A percentile compares a stretch with the other conserved stretches of the same genome.
Conservation (phyloP, 116 monocot genomes). For the Iris pallida region DNA sequence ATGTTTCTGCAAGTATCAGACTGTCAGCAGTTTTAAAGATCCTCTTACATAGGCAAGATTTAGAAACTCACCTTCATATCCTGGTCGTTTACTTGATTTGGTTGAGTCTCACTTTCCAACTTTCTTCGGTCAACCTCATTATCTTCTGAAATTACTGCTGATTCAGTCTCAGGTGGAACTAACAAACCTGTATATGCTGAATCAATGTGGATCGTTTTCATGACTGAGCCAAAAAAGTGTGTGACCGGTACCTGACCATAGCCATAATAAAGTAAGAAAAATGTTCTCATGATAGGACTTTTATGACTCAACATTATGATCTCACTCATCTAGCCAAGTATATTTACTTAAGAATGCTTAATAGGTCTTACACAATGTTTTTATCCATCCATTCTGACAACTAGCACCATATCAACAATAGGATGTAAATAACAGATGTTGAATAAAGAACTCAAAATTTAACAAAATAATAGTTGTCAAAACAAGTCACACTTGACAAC, state of each 20-base stretch:
- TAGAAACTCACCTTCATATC: conserved; percentile 28
- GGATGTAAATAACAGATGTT: no score
- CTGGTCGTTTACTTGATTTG: neutral
- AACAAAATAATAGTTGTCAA: no score
- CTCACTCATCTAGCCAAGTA: neutral
- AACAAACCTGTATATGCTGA: conserved; percentile 42
- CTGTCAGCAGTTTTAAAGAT: conserved; percentile 15
- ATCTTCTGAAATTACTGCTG: conserved; percentile 8
- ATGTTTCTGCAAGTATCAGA: conserved; percentile 30
- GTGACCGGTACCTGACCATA: conserved; percentile 79
- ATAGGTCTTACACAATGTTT: no score
- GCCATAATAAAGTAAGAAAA: neutral
- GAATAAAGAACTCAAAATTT: no score
- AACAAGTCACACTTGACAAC: no score
- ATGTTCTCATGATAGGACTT: neutral
- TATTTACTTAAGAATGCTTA: neutral
- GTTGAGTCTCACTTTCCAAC: conserved; percentile 12
- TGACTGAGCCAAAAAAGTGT: conserved; percentile 96
- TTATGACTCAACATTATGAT: neutral
- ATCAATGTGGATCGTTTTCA: conserved; percentile 87
- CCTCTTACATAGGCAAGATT: neutral
- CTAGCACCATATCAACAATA: no score
- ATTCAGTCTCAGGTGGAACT: conserved; percentile 8
- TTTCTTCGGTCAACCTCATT: conserved; percentile 5
- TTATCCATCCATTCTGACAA: no score